Conservation (phyloP, 2,329 filamentous ascomycete genomes). For the Colletotrichum gloeosporioides region DNA sequence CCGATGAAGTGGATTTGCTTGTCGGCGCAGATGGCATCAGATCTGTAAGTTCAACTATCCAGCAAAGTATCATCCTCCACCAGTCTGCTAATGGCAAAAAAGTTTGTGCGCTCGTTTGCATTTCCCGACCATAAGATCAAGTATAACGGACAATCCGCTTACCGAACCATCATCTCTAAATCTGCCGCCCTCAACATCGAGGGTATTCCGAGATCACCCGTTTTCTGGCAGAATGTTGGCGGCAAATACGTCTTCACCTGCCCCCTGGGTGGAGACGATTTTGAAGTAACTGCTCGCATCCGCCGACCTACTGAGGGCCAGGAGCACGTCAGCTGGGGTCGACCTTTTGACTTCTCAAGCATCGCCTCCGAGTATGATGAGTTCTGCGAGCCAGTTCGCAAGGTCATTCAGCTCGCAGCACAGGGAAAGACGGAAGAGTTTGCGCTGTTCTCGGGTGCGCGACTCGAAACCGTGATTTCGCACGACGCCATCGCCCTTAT, state of each 20-base stretch:
- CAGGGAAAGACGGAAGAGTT: constrained; percentile 32
- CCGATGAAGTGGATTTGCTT: constrained; percentile 47
- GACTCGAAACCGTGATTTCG: constrained; percentile 30
- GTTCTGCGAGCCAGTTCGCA: constrained; percentile 34
- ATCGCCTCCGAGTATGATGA: constrained; percentile 29
- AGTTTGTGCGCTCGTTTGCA: constrained; percentile 45
- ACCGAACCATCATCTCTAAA: constrained; percentile 34
- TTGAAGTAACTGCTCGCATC: constrained; percentile 35
- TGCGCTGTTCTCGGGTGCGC: constrained; percentile 31
- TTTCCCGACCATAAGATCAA: constrained; percentile 47
- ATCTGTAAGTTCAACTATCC: constrained; percentile 36
- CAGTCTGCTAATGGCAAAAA: fast-evolving
- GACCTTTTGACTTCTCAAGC: constrained; percentile 23
- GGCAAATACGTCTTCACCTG: constrained; percentile 37
- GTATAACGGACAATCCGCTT: constrained; percentile 44
- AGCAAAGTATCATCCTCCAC: fast-evolving
- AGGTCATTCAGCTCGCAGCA: constrained; percentile 31
- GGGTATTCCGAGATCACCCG: constrained; percentile 31
- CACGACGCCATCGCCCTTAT: constrained; percentile 46
- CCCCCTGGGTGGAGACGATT: constrained; percentile 36
- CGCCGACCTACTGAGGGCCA: constrained; percentile 26
- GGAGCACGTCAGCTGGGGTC: constrained; percentile 35
- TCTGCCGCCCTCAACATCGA: constrained; percentile 29
- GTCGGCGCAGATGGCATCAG: constrained; percentile 60
- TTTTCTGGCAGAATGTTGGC: constrained; percentile 36